phyloP scores from a whole-genome alignment of 2,329 filamentous ascomycete genomes.

The Paecilomyces sp. region DNA sequence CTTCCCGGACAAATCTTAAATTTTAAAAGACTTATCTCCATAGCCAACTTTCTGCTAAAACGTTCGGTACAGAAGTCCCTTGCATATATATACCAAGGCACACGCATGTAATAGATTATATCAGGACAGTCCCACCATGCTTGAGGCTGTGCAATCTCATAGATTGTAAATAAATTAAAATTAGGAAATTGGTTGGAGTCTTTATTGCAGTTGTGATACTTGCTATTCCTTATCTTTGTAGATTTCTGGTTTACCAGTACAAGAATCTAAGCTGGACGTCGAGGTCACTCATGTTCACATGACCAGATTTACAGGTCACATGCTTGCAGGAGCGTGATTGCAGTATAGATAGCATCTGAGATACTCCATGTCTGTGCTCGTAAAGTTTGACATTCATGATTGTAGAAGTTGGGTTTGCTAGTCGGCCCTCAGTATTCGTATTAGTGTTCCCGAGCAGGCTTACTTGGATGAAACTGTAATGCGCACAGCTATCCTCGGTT shows the following conservation, averaged over 20 bases:
- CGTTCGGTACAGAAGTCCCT: neutral
- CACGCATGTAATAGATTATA: neutral
- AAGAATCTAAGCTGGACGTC: too few relatives aligned
- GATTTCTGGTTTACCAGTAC: too few relatives aligned
- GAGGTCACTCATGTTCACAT: too few relatives aligned
- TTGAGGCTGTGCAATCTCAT: neutral
- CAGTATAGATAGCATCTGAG: neutral
- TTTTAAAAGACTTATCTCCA: neutral
- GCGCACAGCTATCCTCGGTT: too few relatives aligned
- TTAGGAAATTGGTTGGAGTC: neutral
- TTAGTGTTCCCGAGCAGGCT: too few relatives aligned
- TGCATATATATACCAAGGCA: neutral
- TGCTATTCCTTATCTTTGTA: neutral
- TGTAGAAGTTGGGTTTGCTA: neutral
- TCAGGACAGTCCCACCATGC: neutral
- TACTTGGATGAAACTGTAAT: too few relatives aligned
- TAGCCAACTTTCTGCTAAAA: neutral
- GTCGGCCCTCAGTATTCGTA: neutral
- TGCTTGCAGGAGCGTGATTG: neutral
- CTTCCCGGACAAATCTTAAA: slow-evolving; percentile 57
- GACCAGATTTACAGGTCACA: neutral
- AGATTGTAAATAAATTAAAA: neutral
- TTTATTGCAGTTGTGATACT: neutral
- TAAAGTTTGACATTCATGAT: neutral
- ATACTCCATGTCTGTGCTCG: neutral